Conservation (phyloP, 306 rosid species). For the Cucumis sativus region Cucumber_9930_V3 NC_026656.2:15164501-15165000, state of each 20-base stretch:
- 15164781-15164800: constrained; percentile 57
- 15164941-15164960: background rate
- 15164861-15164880: constrained; percentile 52
- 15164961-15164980: background rate
- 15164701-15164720: constrained; percentile 83
- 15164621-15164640: constrained; percentile 7
- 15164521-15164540: constrained; percentile 82
- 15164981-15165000: background rate
- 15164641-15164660: constrained; percentile 7
- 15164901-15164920: background rate
- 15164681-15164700: constrained; percentile 97
- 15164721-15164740: constrained; percentile 95
- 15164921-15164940: background rate
- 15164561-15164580: constrained; percentile 98
- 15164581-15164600: constrained; percentile 48
- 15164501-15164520: constrained; percentile 82
- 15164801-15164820: constrained; percentile 38
- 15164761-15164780: constrained; percentile 99
- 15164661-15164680: constrained; percentile 35
- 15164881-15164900: constrained; percentile 3
- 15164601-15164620: constrained; percentile 5
- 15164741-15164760: constrained; percentile 84
- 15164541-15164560: constrained; percentile 61
- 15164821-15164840: constrained; percentile 59
- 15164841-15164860: constrained; percentile 90